Percentiles rank a stretch among this genome's conserved stretches.
Conservation (phyloP, 768 basidiomycete genomes). For the Thelephora ganbajun region DNA sequence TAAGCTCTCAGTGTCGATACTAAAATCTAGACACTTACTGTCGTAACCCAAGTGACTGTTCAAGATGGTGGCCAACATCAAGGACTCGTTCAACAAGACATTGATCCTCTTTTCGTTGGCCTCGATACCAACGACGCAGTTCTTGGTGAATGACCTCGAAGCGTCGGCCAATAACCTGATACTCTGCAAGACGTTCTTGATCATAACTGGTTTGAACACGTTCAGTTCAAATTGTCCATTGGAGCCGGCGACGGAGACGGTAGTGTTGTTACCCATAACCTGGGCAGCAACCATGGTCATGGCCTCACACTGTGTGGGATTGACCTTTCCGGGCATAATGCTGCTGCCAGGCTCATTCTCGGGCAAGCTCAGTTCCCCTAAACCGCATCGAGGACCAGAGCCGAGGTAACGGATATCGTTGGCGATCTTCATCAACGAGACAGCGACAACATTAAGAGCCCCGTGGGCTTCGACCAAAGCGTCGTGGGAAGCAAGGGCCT, state of each 20-base stretch:
- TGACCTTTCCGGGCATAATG: conserved; percentile 99
- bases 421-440: conserved; percentile 97
- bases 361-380: conserved; percentile 87
- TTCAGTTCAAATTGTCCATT: conserved; percentile 99
- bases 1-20: not conserved
- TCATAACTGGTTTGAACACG: conserved; percentile 98
- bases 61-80: conserved; percentile 96
- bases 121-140: conserved; percentile 92
- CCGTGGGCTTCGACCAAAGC: conserved; percentile 96
- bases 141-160: conserved; percentile 87
- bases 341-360: conserved; percentile 99
- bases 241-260: conserved; percentile 84
- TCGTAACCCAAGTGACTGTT: conserved; percentile 96
- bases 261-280: conserved; percentile 94
- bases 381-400: conserved; percentile 93
- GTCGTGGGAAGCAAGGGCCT: conserved; percentile 95
- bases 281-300: conserved; percentile 98
- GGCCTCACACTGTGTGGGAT: conserved; percentile 98
- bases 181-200: conserved; percentile 94
- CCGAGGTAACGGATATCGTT: conserved; percentile 98
- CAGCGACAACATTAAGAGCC: conserved; percentile 91
- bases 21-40: conserved; percentile 39
- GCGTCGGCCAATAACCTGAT: conserved; percentile 89
- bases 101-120: conserved; percentile 93
- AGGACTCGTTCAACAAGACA: conserved; percentile 79